phyloP scores from a whole-genome alignment of 805 yeast species.

The Myxozyma nipponensis region DNA sequence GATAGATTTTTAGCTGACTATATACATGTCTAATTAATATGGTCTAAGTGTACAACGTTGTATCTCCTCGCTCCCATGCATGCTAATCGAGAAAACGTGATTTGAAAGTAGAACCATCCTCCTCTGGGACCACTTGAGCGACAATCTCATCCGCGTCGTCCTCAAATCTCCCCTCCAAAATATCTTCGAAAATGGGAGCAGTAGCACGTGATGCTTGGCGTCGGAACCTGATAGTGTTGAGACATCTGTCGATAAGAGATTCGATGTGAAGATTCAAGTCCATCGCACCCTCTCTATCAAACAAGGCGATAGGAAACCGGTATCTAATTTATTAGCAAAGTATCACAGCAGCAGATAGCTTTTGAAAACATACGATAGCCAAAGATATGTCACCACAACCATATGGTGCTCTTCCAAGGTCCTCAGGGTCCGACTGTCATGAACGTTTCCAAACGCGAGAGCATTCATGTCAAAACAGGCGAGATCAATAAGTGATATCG shows the following conservation, averaged over 20 bases:
- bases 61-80: too few species aligned
- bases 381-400: constrained; percentile 50
- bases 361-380: constrained; percentile 60
- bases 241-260: constrained; percentile 16
- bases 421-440: constrained; percentile 14
- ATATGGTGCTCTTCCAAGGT: constrained; percentile 23
- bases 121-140: neutral
- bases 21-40: too few species aligned
- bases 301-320: constrained; percentile 76
- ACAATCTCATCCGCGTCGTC: neutral
- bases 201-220: neutral
- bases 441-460: constrained; percentile 17
- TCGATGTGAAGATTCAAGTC: constrained; percentile 48
- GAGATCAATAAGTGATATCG: constrained; percentile 56
- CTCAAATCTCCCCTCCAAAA: neutral
- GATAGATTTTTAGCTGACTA: neutral
- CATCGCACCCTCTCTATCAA: constrained; percentile 69
- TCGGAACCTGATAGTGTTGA: constrained; percentile 20
- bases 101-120: neutral
- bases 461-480: constrained; percentile 24
- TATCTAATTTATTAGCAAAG: constrained; percentile 6
- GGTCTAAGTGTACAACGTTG: too few species aligned
- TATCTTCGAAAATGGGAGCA: neutral
- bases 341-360: neutral
- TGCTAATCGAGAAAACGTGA: neutral